Conservation (phyloP, 2,329 filamentous ascomycete genomes). For the Colletotrichum limetticola region DNA sequence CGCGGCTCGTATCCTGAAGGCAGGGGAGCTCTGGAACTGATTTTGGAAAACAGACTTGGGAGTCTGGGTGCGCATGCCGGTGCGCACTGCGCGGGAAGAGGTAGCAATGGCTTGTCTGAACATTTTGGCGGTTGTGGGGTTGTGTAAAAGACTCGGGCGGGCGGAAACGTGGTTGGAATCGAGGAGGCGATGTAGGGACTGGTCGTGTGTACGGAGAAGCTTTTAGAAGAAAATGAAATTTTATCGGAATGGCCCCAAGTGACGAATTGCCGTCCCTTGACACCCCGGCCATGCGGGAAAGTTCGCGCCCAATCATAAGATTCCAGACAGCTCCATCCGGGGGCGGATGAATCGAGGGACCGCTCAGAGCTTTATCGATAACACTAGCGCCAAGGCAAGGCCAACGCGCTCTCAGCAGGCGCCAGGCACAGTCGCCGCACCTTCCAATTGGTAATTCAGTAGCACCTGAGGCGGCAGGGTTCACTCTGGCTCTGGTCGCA, state of each 20-base stretch:
- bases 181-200: conserved; percentile 17
- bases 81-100: conserved; percentile 57
- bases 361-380: conserved; percentile 34
- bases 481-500: conserved; percentile 30
- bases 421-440: conserved; percentile 16
- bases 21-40: conserved; percentile 50
- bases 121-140: conserved; percentile 46
- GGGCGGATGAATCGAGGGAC: conserved; percentile 30
- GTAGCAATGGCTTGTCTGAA: conserved; percentile 56
- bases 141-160: background rate
- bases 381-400: conserved; percentile 14
- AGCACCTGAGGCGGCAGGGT: conserved; percentile 1
- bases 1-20: conserved; percentile 49
- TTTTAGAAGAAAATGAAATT: conserved; percentile 34
- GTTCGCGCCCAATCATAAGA: conserved; percentile 27
- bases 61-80: conserved; percentile 48
- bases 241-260: conserved; percentile 35
- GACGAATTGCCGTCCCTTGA: conserved; percentile 33
- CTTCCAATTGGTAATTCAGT: conserved; percentile 28
- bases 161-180: conserved; percentile 4
- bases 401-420: background rate
- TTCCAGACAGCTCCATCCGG: conserved; percentile 24
- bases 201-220: conserved; percentile 27
- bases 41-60: conserved; percentile 49
- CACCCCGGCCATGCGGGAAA: conserved; percentile 14